Conservation (phyloP, 140 eudicot genomes). For the Senecio squalidus region DNA sequence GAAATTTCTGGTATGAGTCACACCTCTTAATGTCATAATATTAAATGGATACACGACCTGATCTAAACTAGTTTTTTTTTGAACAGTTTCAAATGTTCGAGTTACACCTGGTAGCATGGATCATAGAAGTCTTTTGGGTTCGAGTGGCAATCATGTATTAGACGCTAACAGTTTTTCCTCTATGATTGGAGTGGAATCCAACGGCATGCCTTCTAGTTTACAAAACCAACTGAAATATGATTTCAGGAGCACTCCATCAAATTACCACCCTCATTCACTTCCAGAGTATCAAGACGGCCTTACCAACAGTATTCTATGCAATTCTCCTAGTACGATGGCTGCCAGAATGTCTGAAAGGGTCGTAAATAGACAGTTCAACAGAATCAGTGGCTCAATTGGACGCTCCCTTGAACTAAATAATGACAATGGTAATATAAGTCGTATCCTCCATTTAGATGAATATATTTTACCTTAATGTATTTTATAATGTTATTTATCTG, state of each 20-base stretch:
- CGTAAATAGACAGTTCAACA: conserved; percentile 49
- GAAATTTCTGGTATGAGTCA: conserved; percentile 43
- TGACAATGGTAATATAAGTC: conserved; percentile 38
- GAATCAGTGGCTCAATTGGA: conserved; percentile 46
- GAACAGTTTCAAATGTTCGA: conserved; percentile 36
- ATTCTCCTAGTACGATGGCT: conserved; percentile 41
- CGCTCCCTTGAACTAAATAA: conserved; percentile 44
- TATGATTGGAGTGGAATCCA: conserved; percentile 44
- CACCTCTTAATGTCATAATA: background rate
- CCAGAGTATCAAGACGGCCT: conserved; percentile 68
- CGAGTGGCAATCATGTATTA: conserved; percentile 30
- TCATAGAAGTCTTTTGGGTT: conserved; percentile 35
- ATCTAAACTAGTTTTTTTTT: conserved; percentile 26
- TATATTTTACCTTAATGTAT: background rate
- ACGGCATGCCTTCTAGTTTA: conserved; percentile 42
- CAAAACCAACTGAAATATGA: conserved; percentile 50
- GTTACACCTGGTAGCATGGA: conserved; percentile 31
- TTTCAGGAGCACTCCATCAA: conserved; percentile 36
- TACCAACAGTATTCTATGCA: conserved; percentile 37
- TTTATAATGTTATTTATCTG: background rate
- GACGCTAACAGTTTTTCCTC: conserved; percentile 51
- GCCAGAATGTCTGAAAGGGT: conserved; percentile 45
- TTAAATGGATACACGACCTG: background rate
- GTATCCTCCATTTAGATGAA: background rate
- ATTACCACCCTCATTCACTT: conserved; percentile 78